Evolutionary conservation across 345 rosid species (phyloP).

Genomic region (Excoecaria cochinchinensis): DNA sequence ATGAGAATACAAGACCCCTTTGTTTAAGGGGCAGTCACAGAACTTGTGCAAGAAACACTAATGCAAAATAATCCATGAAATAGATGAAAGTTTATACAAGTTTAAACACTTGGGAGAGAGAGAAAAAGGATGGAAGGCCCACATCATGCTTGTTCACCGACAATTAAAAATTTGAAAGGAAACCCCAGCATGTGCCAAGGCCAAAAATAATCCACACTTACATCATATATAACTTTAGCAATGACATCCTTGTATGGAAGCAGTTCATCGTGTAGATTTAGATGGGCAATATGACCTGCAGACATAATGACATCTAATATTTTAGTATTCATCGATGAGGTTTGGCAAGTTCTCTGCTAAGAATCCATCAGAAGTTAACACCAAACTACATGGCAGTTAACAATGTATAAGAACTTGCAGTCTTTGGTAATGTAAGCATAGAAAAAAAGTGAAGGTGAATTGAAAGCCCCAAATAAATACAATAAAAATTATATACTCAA

Average conservation of each 20-base stretch:
- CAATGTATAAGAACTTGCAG: conserved; percentile 7
- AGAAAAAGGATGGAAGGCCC: not conserved
- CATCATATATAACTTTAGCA: conserved; percentile 90
- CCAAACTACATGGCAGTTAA: not conserved
- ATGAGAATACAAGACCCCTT: not conserved
- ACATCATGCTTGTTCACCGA: not conserved
- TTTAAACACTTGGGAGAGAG: not conserved
- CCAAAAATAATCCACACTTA: conserved; percentile 34
- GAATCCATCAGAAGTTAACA: conserved; percentile 2
- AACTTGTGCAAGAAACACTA: not conserved
- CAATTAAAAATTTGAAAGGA: not conserved
- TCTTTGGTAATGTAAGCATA: not conserved
- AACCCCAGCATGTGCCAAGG: not conserved
- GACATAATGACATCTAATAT: conserved; percentile 20
- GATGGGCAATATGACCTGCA: conserved; percentile 96
- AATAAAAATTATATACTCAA: conserved; percentile 46
- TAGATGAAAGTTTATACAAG: not conserved
- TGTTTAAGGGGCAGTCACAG: too few relatives aligned
- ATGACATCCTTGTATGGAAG: conserved; percentile 80
- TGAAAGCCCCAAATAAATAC: conserved; percentile 10
- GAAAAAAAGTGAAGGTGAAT: not conserved
- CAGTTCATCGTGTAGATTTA: conserved; percentile 82
- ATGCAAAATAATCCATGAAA: not conserved
- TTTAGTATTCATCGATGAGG: conserved; percentile 11
- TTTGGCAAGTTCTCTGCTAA: not conserved